A percentile compares a stretch with the other conserved stretches of the same genome.
Evolutionary conservation across 2,329 filamentous ascomycete species (phyloP).

Genomic region (Penicillium sp.): DNA sequence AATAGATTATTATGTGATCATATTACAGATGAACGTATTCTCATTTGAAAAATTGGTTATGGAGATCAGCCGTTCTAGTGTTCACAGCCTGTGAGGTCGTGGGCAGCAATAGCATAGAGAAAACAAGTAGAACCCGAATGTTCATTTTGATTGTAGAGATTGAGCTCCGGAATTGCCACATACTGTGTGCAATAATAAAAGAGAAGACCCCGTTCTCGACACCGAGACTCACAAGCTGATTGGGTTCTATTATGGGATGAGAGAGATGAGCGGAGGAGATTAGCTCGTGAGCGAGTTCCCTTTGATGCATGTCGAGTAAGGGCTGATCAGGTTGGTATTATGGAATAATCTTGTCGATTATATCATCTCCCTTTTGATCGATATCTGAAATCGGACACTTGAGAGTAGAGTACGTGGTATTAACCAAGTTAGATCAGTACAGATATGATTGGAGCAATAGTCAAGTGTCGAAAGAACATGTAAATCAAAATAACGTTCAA

Average conservation of each 20-base stretch:
- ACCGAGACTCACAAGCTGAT: background rate
- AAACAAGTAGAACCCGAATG: no score
- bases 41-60: rapidly evolving
- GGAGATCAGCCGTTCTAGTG: no score
- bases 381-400: background rate
- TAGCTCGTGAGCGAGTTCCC: background rate
- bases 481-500: background rate
- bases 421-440: background rate
- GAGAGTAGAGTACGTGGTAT: background rate
- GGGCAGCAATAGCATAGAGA: no score
- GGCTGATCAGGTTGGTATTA: background rate
- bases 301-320: background rate
- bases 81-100: no score
- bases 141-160: no score
- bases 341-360: background rate
- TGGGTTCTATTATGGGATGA: background rate
- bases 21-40: no score
- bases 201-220: background rate
- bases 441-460: background rate
- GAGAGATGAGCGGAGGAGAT: background rate
- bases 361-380: background rate
- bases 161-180: no score
- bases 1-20: no score
- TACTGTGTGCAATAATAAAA: no score
- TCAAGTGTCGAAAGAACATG: background rate